These are phyloP conservation scores for Cytospora chrysosperma DNA, from an alignment of 2,329 filamentous ascomycete genomes.

Conservation along the genomic window DNA sequence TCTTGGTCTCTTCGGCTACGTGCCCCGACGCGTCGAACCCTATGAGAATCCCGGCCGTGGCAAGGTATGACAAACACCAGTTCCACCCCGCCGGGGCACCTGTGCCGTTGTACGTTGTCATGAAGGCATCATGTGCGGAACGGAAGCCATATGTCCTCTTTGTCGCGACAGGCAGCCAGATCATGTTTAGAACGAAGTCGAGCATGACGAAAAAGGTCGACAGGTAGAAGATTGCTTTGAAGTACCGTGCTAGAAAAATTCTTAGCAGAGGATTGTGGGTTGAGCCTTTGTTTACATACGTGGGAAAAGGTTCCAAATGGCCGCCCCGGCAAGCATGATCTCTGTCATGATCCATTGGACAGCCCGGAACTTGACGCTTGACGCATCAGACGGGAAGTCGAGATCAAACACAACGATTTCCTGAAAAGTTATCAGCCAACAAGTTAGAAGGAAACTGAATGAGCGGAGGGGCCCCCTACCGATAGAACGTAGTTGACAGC, in stretches of 20 bases:
- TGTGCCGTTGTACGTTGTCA: conserved; percentile 59
- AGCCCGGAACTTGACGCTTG: conserved; percentile 56
- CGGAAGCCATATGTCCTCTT: conserved; percentile 56
- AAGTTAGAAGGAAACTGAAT: neutral
- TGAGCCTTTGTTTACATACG: conserved; percentile 35
- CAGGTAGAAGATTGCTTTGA: conserved; percentile 50
- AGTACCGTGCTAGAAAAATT: conserved; percentile 38
- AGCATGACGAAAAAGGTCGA: conserved; percentile 52
- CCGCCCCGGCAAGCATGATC: conserved; percentile 48
- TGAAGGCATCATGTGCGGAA: conserved; percentile 57
- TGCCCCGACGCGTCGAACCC: conserved; percentile 62
- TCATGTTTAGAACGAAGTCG: conserved; percentile 59
- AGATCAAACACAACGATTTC: conserved; percentile 58
- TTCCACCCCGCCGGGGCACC: conserved; percentile 58
- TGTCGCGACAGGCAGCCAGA: conserved; percentile 60
- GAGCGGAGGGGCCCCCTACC: conserved; percentile 34
- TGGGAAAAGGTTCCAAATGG: conserved; percentile 49
- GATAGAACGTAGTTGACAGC: conserved; percentile 54
- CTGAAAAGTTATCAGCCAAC: conserved; percentile 29
- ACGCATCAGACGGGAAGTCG: conserved; percentile 52
- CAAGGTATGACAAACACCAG: conserved; percentile 61
- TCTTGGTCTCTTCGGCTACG: conserved; percentile 61
- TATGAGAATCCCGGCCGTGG: conserved; percentile 59
- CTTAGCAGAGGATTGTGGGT: neutral
- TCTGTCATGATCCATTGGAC: conserved; percentile 61